Evolutionary conservation across 345 rosid genomes (phyloP).

Genomic region (Salix arbutifolia): DNA sequence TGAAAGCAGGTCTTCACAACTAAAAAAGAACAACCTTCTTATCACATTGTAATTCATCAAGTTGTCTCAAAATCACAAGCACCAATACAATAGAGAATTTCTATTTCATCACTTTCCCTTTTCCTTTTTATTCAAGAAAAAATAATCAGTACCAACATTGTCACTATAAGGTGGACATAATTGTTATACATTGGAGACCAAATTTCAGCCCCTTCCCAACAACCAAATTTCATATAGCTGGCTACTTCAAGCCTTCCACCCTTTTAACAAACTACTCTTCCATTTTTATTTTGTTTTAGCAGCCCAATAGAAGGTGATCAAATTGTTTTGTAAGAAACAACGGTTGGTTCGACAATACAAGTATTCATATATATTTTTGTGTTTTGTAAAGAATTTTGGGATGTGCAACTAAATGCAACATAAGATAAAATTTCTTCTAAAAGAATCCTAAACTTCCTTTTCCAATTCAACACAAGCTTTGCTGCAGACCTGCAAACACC

Average conservation of each 20-base stretch:
- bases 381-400: constrained; percentile 6
- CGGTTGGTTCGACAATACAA: constrained; percentile 32
- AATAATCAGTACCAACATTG: background rate
- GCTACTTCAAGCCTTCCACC: background rate
- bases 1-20: background rate
- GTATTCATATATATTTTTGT: constrained; percentile 21
- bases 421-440: constrained; percentile 19
- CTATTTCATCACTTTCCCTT: background rate
- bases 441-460: background rate
- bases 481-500: background rate
- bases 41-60: background rate
- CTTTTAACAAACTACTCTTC: background rate
- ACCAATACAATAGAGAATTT: background rate
- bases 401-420: constrained; percentile 43
- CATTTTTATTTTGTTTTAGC: constrained; percentile 13
- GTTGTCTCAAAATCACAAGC: background rate
- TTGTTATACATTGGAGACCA: constrained; percentile 13
- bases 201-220: constrained; percentile 1
- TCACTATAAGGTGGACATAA: background rate
- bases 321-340: constrained; percentile 23
- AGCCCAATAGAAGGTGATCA: constrained; percentile 8
- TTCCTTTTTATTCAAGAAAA: background rate
- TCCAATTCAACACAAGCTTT: background rate
- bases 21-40: background rate
- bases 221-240: background rate